Evolutionary conservation across 768 basidiomycete species (phyloP).

Genomic region (Suillus discolor): DNA sequence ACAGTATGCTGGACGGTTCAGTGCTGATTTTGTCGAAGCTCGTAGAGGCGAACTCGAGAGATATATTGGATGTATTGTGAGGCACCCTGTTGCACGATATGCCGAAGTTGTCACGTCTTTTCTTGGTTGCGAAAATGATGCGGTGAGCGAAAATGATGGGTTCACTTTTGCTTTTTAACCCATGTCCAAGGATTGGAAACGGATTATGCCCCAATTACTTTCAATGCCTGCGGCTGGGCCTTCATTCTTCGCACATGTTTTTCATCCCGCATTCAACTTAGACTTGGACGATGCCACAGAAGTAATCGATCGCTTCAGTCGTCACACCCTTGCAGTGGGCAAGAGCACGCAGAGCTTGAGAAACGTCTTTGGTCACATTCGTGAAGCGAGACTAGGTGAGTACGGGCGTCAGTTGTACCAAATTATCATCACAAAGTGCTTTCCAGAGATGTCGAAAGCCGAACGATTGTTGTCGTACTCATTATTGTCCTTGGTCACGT

Average conservation of each 20-base stretch:
- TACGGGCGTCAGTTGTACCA: conserved; percentile 1
- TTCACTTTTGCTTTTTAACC: conserved; percentile 8
- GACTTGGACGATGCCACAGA: conserved; percentile 72
- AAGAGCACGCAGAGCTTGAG: conserved; percentile 71
- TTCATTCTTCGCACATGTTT: conserved; percentile 76
- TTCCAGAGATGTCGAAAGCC: conserved; percentile 76
- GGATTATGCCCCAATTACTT: conserved; percentile 60
- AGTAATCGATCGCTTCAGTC: conserved; percentile 60
- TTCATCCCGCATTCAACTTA: conserved; percentile 84
- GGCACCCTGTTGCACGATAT: conserved; percentile 78
- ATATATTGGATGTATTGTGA: conserved; percentile 68
- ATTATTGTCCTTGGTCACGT: conserved; percentile 72
- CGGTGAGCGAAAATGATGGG: conserved; percentile 45
- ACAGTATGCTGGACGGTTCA: conserved; percentile 81
- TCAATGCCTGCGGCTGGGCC: conserved; percentile 69
- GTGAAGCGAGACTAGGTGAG: conserved; percentile 71
- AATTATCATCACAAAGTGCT: neutral
- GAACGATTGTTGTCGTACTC: conserved; percentile 76
- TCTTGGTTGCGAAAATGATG: conserved; percentile 73
- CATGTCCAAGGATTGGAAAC: conserved; percentile 66
- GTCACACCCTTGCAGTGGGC: conserved; percentile 65
- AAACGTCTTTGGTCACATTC: conserved; percentile 57
- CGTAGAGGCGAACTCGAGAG: conserved; percentile 80
- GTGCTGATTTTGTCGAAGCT: conserved; percentile 80
- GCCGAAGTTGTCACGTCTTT: conserved; percentile 83